Percentiles rank a stretch among this genome's conserved stretches.
phyloP scores from a whole-genome alignment of 2,329 filamentous ascomycete genomes.

The Byssoonygena ceratinophila region DNA sequence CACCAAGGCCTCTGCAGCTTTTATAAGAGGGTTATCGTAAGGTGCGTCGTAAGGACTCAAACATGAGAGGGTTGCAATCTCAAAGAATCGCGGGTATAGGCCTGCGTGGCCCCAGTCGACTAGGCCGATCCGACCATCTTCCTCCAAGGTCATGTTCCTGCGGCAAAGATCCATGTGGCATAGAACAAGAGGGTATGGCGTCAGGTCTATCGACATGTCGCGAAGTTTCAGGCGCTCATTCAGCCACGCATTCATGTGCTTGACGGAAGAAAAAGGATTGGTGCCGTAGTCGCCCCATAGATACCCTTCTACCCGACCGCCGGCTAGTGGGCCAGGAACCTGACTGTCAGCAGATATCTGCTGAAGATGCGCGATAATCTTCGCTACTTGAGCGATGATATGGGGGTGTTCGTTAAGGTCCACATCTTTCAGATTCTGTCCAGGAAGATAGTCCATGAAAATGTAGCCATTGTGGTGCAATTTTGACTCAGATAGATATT shows the following conservation, averaged over 20 bases:
- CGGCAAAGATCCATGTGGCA: neutral
- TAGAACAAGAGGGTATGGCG: neutral
- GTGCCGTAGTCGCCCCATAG: neutral
- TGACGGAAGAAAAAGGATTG: neutral
- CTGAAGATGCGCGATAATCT: constrained; percentile 15
- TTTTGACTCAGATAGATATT: constrained; percentile 9
- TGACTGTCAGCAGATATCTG: constrained; percentile 7
- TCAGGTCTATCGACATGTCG: neutral
- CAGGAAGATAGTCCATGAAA: constrained; percentile 21
- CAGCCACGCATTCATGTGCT: neutral
- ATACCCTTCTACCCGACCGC: neutral
- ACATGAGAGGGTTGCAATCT: constrained; percentile 19
- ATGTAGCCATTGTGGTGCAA: constrained; percentile 18
- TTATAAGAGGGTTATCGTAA: constrained; percentile 17
- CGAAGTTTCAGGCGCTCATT: neutral
- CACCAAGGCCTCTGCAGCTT: constrained; percentile 12
- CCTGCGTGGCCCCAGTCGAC: constrained; percentile 14
- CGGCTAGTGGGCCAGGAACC: constrained; percentile 18
- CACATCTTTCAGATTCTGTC: constrained; percentile 15
- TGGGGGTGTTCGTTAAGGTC: constrained; percentile 10
- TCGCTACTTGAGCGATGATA: constrained; percentile 16
- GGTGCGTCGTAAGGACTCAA: constrained; percentile 18
- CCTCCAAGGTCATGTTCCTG: neutral
- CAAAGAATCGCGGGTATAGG: constrained; percentile 21
- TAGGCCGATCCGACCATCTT: too few species aligned